Evolutionary conservation across 2,329 filamentous ascomycete species (phyloP).

Genomic region (Lasiodiplodia theobromae): DNA sequence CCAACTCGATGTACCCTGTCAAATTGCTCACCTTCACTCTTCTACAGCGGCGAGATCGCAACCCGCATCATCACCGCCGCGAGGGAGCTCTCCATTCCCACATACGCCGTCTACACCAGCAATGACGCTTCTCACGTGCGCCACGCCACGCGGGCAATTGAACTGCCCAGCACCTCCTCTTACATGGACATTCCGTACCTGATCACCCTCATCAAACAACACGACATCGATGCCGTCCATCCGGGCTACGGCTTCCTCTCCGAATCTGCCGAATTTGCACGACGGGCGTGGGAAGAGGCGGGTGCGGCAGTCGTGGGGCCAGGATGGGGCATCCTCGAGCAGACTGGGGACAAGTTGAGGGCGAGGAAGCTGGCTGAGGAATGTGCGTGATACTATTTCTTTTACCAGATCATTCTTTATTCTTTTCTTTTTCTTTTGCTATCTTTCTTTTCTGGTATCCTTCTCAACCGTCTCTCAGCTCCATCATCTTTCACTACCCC

Average conservation of each 20-base stretch:
- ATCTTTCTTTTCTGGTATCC: background rate
- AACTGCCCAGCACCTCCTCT: constrained; percentile 57
- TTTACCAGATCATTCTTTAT: too few species aligned
- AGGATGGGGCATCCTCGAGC: constrained; percentile 62
- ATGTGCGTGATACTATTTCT: constrained; percentile 43
- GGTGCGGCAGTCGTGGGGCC: constrained; percentile 61
- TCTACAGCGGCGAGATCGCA: constrained; percentile 64
- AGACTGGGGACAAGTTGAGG: constrained; percentile 64
- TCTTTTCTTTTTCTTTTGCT: background rate
- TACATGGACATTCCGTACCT: constrained; percentile 62
- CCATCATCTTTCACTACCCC: too few species aligned
- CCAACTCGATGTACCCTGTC: constrained; percentile 43
- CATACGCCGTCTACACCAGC: constrained; percentile 62
- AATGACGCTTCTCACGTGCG: constrained; percentile 64
- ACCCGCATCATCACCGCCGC: constrained; percentile 66
- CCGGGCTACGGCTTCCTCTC: constrained; percentile 70
- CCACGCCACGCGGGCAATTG: constrained; percentile 59
- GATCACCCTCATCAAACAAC: constrained; percentile 55
- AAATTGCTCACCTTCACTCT: background rate
- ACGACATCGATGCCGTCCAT: constrained; percentile 64
- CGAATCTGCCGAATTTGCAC: constrained; percentile 60
- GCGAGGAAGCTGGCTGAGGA: constrained; percentile 60
- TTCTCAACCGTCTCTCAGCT: background rate
- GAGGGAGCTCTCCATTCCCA: constrained; percentile 65
- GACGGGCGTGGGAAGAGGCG: constrained; percentile 58